These are phyloP conservation scores for Populus tomentosa DNA, from an alignment of 441 rosid genomes.

Conservation along the genomic window DNA sequence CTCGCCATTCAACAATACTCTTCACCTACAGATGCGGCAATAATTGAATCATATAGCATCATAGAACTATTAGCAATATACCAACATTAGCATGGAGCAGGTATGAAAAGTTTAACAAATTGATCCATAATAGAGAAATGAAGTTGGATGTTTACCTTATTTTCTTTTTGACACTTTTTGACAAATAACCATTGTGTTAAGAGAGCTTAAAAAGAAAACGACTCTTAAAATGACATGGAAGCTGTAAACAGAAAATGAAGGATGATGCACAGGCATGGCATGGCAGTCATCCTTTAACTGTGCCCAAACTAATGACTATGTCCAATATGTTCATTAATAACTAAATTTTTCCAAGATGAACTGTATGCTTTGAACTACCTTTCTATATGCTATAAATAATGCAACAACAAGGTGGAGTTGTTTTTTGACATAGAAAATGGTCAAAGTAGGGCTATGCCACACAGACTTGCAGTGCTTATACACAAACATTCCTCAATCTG, in stretches of 20 bases:
- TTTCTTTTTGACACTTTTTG: not conserved
- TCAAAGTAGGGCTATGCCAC: not conserved
- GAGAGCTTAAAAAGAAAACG: not conserved
- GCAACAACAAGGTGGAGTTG: not conserved
- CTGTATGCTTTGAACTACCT: not conserved
- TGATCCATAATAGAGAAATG: not conserved
- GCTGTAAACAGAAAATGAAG: not conserved
- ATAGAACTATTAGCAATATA: not conserved
- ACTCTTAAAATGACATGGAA: not conserved
- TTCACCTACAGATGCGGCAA: slow-evolving; percentile 54
- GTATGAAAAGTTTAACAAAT: not conserved
- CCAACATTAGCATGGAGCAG: not conserved
- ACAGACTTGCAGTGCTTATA: not conserved
- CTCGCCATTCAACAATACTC: slow-evolving; percentile 92
- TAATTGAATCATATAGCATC: not conserved
- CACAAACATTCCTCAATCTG: not conserved
- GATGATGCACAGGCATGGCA: not conserved
- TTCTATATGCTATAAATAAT: not conserved
- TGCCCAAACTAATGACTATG: not conserved
- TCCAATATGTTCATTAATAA: not conserved
- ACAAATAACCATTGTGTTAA: not conserved
- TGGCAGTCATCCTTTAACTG: not conserved
- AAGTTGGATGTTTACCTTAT: not conserved
- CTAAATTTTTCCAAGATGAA: not conserved
- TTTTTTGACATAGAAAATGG: not conserved